phyloP scores from a whole-genome alignment of 1,139 yeast genomes.

The Meyerozyma smithsonii region DNA sequence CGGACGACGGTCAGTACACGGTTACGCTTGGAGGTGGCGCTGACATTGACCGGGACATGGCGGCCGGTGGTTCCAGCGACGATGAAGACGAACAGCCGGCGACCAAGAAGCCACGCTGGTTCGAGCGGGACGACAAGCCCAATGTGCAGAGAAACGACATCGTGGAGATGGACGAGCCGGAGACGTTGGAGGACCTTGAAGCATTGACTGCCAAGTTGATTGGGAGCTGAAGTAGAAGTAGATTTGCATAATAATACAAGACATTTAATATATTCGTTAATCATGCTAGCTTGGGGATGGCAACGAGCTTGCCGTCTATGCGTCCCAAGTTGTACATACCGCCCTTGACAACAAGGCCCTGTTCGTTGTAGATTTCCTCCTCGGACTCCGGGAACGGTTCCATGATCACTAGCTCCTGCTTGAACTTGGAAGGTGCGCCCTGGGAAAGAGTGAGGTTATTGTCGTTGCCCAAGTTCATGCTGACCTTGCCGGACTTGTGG shows the following conservation, averaged over 20 bases:
- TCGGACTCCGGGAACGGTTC: constrained; percentile 21
- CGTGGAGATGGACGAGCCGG: constrained; percentile 81
- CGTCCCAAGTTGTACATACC: neutral
- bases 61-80: constrained; percentile 23
- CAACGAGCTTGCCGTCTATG: constrained; percentile 1
- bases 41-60: constrained; percentile 50
- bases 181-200: constrained; percentile 89
- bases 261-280: neutral
- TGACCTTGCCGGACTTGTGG: constrained; percentile 76
- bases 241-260: neutral
- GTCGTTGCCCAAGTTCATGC: constrained; percentile 66
- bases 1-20: constrained; percentile 21
- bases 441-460: constrained; percentile 62
- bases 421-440: constrained; percentile 70
- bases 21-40: constrained; percentile 22
- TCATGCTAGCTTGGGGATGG: constrained; percentile 2
- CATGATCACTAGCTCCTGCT: constrained; percentile 70
- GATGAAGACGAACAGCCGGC: constrained; percentile 44
- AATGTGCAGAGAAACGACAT: constrained; percentile 30
- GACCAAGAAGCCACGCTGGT: constrained; percentile 61
- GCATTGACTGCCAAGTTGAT: constrained; percentile 72
- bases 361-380: constrained; percentile 11
- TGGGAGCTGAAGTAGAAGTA: neutral
- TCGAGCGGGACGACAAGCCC: constrained; percentile 35
- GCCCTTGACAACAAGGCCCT: neutral